Percentiles rank a stretch among this genome's conserved stretches.
phyloP scores from a whole-genome alignment of 441 rosid species.

The Populus tomentosa region DNA sequence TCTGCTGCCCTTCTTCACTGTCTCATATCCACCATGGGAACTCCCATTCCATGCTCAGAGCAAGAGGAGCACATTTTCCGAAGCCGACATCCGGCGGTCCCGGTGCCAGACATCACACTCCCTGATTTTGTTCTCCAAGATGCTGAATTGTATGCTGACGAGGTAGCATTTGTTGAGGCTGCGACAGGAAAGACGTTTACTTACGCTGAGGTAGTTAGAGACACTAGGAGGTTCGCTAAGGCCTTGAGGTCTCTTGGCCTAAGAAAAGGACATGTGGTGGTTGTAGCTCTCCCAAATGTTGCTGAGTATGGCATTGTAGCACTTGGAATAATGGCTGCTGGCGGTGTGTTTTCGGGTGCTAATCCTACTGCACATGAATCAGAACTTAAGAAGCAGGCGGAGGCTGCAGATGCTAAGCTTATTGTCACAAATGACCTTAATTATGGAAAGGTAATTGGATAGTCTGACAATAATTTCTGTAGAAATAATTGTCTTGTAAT shows the following conservation, averaged over 20 bases:
- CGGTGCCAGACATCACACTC: constrained; percentile 62
- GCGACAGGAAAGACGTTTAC: constrained; percentile 64
- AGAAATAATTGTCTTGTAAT: background rate
- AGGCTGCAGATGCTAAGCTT: constrained; percentile 73
- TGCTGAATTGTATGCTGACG: constrained; percentile 57
- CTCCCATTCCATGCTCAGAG: background rate
- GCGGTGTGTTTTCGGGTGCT: constrained; percentile 84
- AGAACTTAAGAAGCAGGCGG: constrained; percentile 74
- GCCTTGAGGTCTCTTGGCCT: constrained; percentile 76
- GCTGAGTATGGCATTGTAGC: constrained; percentile 80
- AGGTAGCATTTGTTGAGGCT: constrained; percentile 79
- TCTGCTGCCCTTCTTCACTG: background rate
- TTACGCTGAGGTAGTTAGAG: constrained; percentile 59
- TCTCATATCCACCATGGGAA: constrained; percentile 25
- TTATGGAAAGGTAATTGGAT: constrained; percentile 59
- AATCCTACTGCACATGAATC: constrained; percentile 73
- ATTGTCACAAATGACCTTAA: constrained; percentile 53
- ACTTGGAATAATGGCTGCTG: constrained; percentile 83
- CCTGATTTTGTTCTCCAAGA: constrained; percentile 83
- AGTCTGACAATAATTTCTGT: background rate
- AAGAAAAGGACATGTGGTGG: constrained; percentile 69
- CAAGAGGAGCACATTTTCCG: constrained; percentile 52
- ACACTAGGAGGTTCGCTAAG: constrained; percentile 64
- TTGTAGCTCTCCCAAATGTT: constrained; percentile 74
- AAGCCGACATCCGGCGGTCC: constrained; percentile 55